Evolutionary conservation across 208 protist species (phyloP).

Genomic region (Balamuthia mandrillaris): DNA sequence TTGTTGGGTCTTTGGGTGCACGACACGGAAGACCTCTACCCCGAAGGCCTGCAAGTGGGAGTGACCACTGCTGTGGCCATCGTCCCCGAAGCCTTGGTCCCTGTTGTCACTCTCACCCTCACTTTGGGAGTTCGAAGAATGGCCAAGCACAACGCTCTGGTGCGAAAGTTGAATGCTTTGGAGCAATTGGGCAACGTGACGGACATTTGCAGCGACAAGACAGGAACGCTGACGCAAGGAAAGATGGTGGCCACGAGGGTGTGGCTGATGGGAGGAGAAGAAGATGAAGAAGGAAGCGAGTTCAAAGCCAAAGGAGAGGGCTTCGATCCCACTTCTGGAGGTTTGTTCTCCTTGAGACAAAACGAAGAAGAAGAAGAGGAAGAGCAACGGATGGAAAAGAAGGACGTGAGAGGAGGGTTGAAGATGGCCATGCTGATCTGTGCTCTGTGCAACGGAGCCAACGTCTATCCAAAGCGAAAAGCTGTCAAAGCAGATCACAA

Average conservation of each 20-base stretch:
- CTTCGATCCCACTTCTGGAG: too few species aligned
- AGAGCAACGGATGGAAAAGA: too few species aligned
- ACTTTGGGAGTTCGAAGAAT: slow-evolving; percentile 75
- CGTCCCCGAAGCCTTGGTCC: slow-evolving; percentile 95
- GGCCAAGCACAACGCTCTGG: slow-evolving; percentile 66
- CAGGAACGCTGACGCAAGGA: slow-evolving; percentile 98
- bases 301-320: too few species aligned
- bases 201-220: slow-evolving; percentile 99
- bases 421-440: too few species aligned
- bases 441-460: too few species aligned
- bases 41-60: slow-evolving; percentile 71
- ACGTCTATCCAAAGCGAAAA: too few species aligned
- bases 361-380: too few species aligned
- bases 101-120: slow-evolving; percentile 40
- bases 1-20: neutral
- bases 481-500: too few species aligned
- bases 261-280: too few species aligned
- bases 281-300: too few species aligned
- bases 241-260: slow-evolving; percentile 88
- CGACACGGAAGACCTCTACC: neutral
- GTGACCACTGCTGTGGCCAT: slow-evolving; percentile 94
- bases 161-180: slow-evolving; percentile 2
- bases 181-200: slow-evolving; percentile 87
- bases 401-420: too few species aligned
- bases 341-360: too few species aligned